phyloP scores from a whole-genome alignment of 1,139 yeast species.

The Pichia inconspicua region DNA sequence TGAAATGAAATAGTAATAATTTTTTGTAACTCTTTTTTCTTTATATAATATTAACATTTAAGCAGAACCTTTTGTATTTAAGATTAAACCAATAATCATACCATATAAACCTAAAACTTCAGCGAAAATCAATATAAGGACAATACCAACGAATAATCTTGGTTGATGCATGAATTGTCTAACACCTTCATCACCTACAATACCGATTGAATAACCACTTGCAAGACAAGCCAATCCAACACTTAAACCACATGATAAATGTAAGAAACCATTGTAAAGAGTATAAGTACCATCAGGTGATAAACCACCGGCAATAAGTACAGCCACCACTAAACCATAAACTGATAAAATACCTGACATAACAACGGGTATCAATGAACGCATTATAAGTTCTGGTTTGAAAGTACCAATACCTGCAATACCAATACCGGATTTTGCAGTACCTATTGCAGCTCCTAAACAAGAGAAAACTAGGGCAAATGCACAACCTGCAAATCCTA shows the following conservation, averaged over 20 bases:
- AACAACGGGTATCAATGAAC: slow-evolving; percentile 85
- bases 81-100: slow-evolving; percentile 81
- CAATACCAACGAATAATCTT: slow-evolving; percentile 88
- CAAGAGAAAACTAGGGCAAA: slow-evolving; percentile 85
- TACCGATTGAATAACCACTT: slow-evolving; percentile 97
- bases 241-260: slow-evolving; percentile 87
- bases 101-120: slow-evolving; percentile 97
- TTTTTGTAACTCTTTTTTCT: no score
- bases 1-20: not conserved
- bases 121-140: slow-evolving; percentile 92
- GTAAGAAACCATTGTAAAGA: slow-evolving; percentile 92
- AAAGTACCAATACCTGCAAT: slow-evolving; percentile 85
- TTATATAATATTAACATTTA: no score
- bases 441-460: slow-evolving; percentile 96
- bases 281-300: slow-evolving; percentile 72
- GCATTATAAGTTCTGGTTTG: slow-evolving; percentile 77
- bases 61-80: slow-evolving; percentile 81
- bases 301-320: slow-evolving; percentile 87
- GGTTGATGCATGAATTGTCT: slow-evolving; percentile 97
- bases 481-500: slow-evolving; percentile 93
- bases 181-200: slow-evolving; percentile 98
- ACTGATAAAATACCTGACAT: slow-evolving; percentile 98
- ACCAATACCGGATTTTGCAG: slow-evolving; percentile 98
- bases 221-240: slow-evolving; percentile 97
- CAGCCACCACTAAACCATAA: slow-evolving; percentile 93